phyloP scores from a whole-genome alignment of 2,329 filamentous ascomycete genomes.

The Fusarium stilboides region DNA sequence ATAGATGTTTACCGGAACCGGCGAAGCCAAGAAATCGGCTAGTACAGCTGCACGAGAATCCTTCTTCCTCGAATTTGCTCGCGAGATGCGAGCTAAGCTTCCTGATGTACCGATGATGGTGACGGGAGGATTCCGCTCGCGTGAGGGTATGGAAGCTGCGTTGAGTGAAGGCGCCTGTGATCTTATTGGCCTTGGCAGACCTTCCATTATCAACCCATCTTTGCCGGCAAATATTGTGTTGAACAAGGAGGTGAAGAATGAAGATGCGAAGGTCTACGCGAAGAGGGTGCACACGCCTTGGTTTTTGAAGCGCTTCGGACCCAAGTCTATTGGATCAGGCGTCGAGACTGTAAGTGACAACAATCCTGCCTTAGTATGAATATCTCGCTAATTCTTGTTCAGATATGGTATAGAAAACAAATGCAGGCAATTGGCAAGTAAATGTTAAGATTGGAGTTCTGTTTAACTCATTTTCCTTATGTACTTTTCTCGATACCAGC shows the following conservation, averaged over 20 bases:
- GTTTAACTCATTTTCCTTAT: not conserved
- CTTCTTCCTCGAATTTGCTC: slow-evolving; percentile 78
- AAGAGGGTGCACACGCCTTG: slow-evolving; percentile 32
- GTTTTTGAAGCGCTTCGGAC: slow-evolving; percentile 35
- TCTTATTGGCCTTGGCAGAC: slow-evolving; percentile 59
- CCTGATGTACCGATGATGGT: slow-evolving; percentile 67
- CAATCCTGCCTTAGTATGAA: accelerated
- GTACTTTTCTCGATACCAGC: too few relatives aligned
- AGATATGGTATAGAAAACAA: slow-evolving; percentile 39
- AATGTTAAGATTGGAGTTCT: not conserved
- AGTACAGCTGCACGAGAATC: slow-evolving; percentile 72
- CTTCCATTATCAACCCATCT: slow-evolving; percentile 56
- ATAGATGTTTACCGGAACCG: slow-evolving; percentile 55
- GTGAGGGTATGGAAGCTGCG: slow-evolving; percentile 59
- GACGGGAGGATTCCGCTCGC: slow-evolving; percentile 74
- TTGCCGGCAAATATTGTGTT: slow-evolving; percentile 53
- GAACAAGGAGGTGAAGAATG: slow-evolving; percentile 30
- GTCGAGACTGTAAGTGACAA: slow-evolving; percentile 34
- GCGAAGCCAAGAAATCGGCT: slow-evolving; percentile 9
- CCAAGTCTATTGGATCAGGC: slow-evolving; percentile 35
- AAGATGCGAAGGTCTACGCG: slow-evolving; percentile 31
- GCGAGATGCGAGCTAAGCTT: slow-evolving; percentile 63
- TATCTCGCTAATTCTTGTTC: not conserved
- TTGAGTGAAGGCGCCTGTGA: slow-evolving; percentile 58
- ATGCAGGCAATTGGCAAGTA: slow-evolving; percentile 28